Conservation (phyloP, 75 land plant genomes). For the Cryptomeria japonica region DNA sequence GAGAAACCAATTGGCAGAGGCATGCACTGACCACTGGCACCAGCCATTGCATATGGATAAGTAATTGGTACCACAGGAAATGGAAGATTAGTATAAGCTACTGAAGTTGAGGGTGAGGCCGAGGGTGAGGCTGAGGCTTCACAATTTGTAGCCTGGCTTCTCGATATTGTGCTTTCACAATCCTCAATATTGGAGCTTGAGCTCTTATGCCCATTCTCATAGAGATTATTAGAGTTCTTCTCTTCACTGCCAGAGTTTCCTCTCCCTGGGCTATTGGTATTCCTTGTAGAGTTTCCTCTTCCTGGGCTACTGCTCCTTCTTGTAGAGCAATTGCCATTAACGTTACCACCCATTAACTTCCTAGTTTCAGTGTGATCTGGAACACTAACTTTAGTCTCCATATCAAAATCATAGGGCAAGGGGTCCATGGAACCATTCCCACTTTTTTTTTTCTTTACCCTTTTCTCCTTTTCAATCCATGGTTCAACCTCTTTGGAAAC, state of each 20-base stretch:
- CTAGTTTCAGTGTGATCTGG: neutral
- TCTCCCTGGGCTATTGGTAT: conserved; percentile 4
- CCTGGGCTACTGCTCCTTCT: neutral
- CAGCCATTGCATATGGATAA: conserved; percentile 3
- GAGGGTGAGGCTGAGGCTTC: neutral
- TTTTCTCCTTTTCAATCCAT: conserved; percentile 7
- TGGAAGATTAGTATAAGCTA: neutral
- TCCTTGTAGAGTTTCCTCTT: neutral
- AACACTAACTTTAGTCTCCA: neutral
- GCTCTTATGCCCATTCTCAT: conserved; percentile 9
- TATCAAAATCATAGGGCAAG: neutral
- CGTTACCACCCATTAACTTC: neutral
- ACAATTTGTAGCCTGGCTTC: neutral
- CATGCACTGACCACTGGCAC: conserved; percentile 1
- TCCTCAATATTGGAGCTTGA: neutral
- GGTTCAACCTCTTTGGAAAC: neutral
- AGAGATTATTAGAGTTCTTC: neutral
- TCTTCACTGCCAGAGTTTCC: neutral
- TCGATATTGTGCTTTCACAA: neutral
- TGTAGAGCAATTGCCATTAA: neutral
- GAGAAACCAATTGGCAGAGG: neutral
- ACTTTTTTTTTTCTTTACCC: neutral
- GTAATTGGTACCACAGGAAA: neutral
- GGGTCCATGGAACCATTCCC: neutral
- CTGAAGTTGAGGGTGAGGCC: neutral